Evolutionary conservation across 768 basidiomycete genomes (phyloP), one percentile per base, ranked within the genome.

Genomic region (Crepidotus variabilis): DNA sequence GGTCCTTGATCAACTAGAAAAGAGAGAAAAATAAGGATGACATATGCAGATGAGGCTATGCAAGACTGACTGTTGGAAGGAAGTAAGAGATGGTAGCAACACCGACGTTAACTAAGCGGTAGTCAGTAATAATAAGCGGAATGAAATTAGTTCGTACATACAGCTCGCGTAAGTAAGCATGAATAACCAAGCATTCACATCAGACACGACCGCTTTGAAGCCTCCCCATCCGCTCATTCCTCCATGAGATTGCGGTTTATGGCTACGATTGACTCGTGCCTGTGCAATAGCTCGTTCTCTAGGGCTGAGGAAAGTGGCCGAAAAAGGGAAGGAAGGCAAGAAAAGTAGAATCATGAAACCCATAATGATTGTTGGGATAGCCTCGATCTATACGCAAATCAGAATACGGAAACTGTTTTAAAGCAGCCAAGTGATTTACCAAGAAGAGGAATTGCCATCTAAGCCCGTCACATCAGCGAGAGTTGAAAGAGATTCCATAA

Each of bases 371-470:
- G 80, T 82, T 9, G 82, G 82, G 32, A 84, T 80, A 7, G 76
- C 82, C 60, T 84, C 82, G 46, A 84, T 75, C 81, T 83, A 54
- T 16, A 32, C 7, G 35, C 46, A 33, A 7, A 43, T 51, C 16
- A 39, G 23, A 43, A 5, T 50, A 23, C 33, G 33, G 11, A 7
- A 8, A n/a, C 8, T 10, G 28, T 39, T 11, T 24, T 2, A 47
- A 7, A 24, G 11, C 4, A 28, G 28, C 28, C 28, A 28, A 23
- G 47, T 18, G 21, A 64, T 72, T 2, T 57, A 81, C 80, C 14
- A 84, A 72, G 65, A 81, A 84, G 21, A 84, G 71, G 60, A 83
- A 84, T 59, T 84, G 82, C 82, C 82, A 84, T 53, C 81, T 82
- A 49, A 9, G 28, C 32, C 8, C 14, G 22, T 53, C 14, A 21